Evolutionary conservation across 805 yeast species (phyloP).

Genomic region (Spathaspora girioi): DNA sequence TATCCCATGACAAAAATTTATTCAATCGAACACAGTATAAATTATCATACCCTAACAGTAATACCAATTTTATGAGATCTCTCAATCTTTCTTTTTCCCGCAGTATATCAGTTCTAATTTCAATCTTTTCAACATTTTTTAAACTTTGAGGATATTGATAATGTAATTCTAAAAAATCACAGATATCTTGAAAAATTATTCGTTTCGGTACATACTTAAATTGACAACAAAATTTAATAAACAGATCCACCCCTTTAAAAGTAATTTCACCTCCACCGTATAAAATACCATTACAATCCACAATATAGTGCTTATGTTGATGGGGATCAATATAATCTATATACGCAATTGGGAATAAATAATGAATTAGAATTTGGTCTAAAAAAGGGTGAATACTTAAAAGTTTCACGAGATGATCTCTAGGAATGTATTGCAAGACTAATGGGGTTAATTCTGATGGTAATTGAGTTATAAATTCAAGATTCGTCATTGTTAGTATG

Average conservation of each 20-base stretch:
- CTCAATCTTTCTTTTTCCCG: not conserved
- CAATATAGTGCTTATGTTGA: not conserved
- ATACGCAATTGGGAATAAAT: not conserved
- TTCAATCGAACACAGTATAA: not conserved
- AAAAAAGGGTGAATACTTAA: not conserved
- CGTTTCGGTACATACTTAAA: not conserved
- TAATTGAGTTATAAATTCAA: not conserved
- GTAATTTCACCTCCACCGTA: not conserved
- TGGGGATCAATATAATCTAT: not conserved
- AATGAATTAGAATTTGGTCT: not conserved
- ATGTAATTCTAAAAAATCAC: not conserved
- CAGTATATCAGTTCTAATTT: not conserved
- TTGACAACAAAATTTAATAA: not conserved
- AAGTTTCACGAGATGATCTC: not conserved
- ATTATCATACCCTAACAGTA: not conserved
- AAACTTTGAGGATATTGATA: not conserved
- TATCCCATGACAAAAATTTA: not conserved
- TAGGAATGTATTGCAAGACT: not conserved
- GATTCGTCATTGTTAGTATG: not conserved
- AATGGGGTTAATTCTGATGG: not conserved
- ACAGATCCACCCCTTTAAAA: not conserved
- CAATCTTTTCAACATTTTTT: not conserved
- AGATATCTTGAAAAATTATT: not conserved
- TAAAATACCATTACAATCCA: not conserved
- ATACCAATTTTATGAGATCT: not conserved